These are phyloP conservation scores for Colletotrichum tofieldiae DNA, from an alignment of 2,329 filamentous ascomycete genomes.

Conservation along the genomic window DNA sequence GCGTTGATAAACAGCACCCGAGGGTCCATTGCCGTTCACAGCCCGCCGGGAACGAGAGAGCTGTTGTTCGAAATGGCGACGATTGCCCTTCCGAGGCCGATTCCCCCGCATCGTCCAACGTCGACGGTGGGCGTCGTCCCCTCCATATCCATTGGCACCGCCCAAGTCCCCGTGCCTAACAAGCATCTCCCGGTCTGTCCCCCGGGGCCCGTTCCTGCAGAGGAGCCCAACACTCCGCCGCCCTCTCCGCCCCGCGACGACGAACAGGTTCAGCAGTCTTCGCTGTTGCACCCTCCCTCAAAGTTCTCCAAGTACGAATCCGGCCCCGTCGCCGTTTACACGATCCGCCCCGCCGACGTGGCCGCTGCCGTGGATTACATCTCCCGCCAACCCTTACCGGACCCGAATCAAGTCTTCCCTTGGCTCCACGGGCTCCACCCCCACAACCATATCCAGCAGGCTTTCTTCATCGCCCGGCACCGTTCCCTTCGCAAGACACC, in stretches of 20 bases:
- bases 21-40: slow-evolving; percentile 1
- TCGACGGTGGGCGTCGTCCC: slow-evolving; percentile 54
- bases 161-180: slow-evolving; percentile 75
- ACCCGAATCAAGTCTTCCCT: slow-evolving; percentile 90
- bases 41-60: neutral
- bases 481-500: slow-evolving; percentile 80
- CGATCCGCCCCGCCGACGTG: slow-evolving; percentile 79
- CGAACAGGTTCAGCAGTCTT: slow-evolving; percentile 71
- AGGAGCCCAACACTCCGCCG: slow-evolving; percentile 73
- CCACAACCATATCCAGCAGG: slow-evolving; percentile 88
- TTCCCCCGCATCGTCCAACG: slow-evolving; percentile 61
- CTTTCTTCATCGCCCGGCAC: slow-evolving; percentile 88
- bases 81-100: slow-evolving; percentile 66
- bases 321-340: slow-evolving; percentile 76
- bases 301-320: slow-evolving; percentile 68
- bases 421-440: slow-evolving; percentile 96
- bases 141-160: slow-evolving; percentile 52
- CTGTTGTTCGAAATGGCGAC: slow-evolving; percentile 64
- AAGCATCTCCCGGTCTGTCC: slow-evolving; percentile 93
- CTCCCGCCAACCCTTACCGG: slow-evolving; percentile 85
- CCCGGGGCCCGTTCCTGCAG: slow-evolving; percentile 76
- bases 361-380: slow-evolving; percentile 82
- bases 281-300: slow-evolving; percentile 83
- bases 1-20: slow-evolving; percentile 7
- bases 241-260: slow-evolving; percentile 70